Evolutionary conservation across 495 filamentous ascomycete species (phyloP).

Genomic region (Chaetomium fimeti): DNA sequence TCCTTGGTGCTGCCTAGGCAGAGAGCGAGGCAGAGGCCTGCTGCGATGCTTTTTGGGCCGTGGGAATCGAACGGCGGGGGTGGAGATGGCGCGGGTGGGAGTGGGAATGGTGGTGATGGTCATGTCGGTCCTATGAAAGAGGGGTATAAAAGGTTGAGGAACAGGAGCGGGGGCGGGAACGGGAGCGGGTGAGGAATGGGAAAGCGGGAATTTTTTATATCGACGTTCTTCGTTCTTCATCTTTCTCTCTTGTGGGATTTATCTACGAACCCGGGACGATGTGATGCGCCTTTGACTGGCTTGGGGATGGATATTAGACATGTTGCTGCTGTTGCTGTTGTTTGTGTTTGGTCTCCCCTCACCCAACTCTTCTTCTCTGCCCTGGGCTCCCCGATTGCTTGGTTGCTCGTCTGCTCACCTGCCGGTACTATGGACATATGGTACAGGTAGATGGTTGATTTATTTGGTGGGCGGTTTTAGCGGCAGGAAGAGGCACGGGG

Average conservation of each 20-base stretch:
- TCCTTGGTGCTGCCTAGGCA: constrained; percentile 3
- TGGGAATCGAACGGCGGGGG: constrained; percentile 21
- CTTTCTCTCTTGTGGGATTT: constrained; percentile 9
- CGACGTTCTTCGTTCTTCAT: neutral
- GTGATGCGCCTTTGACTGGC: constrained; percentile 1
- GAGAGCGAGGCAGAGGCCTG: constrained; percentile 11
- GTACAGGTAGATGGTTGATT: neutral
- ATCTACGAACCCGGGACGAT: constrained; percentile 15
- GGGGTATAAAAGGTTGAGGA: constrained; percentile 12
- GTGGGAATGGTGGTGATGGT: neutral
- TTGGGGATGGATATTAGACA: constrained; percentile 11
- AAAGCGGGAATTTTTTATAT: neutral
- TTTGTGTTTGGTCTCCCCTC: neutral
- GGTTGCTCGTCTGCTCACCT: neutral
- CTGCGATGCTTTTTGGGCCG: constrained; percentile 23
- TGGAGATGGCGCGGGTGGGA: neutral
- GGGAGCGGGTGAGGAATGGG: neutral
- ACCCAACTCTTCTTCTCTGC: neutral
- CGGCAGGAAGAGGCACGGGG: neutral
- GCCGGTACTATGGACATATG: neutral
- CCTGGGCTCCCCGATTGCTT: neutral
- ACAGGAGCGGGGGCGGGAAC: constrained; percentile 15
- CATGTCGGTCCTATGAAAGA: neutral
- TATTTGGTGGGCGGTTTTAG: neutral
- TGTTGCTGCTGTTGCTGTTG: constrained; percentile 2